Base-by-base conservation (phyloP, 2,329 filamentous ascomycete species). In the Talaromyces piceae region DNA sequence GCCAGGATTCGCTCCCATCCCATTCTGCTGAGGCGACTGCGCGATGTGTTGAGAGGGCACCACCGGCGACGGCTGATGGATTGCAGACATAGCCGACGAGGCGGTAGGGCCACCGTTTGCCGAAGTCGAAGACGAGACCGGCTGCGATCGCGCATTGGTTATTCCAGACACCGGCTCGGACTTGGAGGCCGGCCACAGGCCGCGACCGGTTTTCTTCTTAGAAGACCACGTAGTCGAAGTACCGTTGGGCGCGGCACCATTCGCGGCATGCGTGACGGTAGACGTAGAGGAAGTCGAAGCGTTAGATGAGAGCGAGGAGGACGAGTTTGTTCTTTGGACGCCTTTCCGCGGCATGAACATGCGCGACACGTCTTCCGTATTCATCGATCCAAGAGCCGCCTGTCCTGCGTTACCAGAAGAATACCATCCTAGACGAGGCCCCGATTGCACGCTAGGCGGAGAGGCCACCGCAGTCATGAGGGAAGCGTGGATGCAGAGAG, bases 271-370 rank as follows among this genome's bases (percentile, higher is more conserved):
- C 12, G 64, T 53, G 46, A 67, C 62, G 5, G 70, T 73, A 39
- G 71, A 71, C 37, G 75, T 80, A 46, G 88, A 87, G 28, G 76
- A 72, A 8, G 53, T 52, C n/a, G 53, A 54, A 31, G 49, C 30
- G 51, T 72, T 73, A 20, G 81, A 83, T 51, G 76, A 73, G 57
- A 94, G 77, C 43, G 91, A 95, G 3, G 90, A 95, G 53, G 89
- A 93, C 30, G 91, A 97, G 76, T 89, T 95, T 64, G 86, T 86
- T 67, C 91, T 84, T 68, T 91, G 88, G 55, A 89, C 78, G 65
- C 80, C 84, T 74, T 95, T 96, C 62, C 90, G 88, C 64, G 88
- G 87, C 79, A 88, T 85, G 69, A 94, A 88, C 81, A 95, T 91
- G 69, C 86, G 85, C 73, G 86, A 83, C 59, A 86, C 82, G 71